Base-by-base conservation (phyloP, 306 rosid species). In the Vachellia pachyceras region DNA sequence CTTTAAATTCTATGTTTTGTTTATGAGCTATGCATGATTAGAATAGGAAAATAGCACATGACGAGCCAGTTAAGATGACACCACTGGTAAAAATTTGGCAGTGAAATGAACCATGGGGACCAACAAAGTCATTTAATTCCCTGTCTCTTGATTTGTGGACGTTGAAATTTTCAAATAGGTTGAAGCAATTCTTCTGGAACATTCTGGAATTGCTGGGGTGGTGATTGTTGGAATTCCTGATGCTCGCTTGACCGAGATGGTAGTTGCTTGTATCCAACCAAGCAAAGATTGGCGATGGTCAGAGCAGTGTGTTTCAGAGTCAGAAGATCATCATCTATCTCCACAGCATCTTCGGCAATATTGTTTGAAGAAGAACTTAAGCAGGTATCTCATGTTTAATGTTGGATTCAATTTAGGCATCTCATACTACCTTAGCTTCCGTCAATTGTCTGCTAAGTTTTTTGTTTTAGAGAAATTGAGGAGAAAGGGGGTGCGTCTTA, bases 181-280 rank as follows among this genome's bases (percentile, higher is more conserved):
- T 71, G 99, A 95, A 86, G 82, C 88, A 71, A 80, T 85, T 84
- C 85, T 95, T 40, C 77, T 77, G 58, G 88, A 82, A 80, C 98
- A 95, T 82, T 95, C 94, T 18, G 98, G 98, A 68, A 81, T 95
- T 71, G 69, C 80, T n/a, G 78, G 85, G 37, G 82, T 45, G 78
- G 94, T 90, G 52, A 74, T 90, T 67, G 83, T 95, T 6, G 99
- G 98, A 83, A 86, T 93, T 72, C 97, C 97, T 23, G 93, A 93
- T 72, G 55, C 87, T 74, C 88, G 83, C 47, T 76, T 91, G 46
- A 82, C 96, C 14, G 99, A 95, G 81, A 87, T 72, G 90, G 91
- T 88, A 39, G 84, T 79, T 33, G 97, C 96, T 66, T 93, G 97
- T 76, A 82, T 95, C 81, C 86, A 81, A 76, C 75, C 80, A 49